These are phyloP conservation scores for Sphenostylis stenocarpa DNA, from an alignment of 306 rosid genomes.

Conservation along the genomic window DNA sequence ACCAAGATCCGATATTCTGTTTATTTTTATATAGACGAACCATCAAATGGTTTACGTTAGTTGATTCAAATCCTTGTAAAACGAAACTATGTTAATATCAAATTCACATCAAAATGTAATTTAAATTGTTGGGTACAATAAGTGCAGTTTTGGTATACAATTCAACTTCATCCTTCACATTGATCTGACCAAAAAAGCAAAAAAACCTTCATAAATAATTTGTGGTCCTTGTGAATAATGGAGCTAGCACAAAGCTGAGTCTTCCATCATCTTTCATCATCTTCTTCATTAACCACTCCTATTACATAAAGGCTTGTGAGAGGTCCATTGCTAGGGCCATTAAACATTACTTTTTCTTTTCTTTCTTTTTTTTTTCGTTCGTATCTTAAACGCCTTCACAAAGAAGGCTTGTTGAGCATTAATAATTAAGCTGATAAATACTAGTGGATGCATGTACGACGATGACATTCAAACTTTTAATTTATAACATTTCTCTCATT, in stretches of 20 bases:
- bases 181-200: background rate
- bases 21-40: background rate
- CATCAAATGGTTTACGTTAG: background rate
- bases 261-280: constrained; percentile 10
- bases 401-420: background rate
- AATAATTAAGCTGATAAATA: constrained; percentile 4
- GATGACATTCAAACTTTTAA: background rate
- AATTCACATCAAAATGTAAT: background rate
- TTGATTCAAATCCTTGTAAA: background rate
- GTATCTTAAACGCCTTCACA: background rate
- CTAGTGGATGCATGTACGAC: background rate
- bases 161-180: background rate
- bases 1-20: background rate
- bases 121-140: background rate
- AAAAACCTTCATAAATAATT: background rate
- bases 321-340: constrained; percentile 10
- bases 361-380: background rate
- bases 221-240: constrained; percentile 38
- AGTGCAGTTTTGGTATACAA: background rate
- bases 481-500: constrained; percentile 3
- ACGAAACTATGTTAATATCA: background rate
- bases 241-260: background rate
- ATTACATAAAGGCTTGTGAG: background rate
- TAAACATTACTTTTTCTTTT: background rate
- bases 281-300: too few species aligned